phyloP scores from a whole-genome alignment of 2,329 filamentous ascomycete species.

The Phialophora tarda region DNA sequence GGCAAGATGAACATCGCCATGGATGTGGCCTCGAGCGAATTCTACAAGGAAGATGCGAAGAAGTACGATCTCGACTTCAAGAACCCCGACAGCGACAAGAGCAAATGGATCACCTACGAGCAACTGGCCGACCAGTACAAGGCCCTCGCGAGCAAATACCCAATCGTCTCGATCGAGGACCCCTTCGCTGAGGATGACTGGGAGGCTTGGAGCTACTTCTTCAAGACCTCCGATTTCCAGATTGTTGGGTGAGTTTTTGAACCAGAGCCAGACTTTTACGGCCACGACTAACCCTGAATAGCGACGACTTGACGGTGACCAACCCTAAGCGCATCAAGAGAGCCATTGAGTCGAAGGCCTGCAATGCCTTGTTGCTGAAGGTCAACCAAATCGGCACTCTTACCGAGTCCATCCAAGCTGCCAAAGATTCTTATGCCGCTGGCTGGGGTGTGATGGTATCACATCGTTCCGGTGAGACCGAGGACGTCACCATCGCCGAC shows the following conservation, averaged over 20 bases:
- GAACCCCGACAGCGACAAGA: slow-evolving; percentile 95
- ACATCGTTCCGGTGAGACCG: slow-evolving; percentile 98
- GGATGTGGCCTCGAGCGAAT: slow-evolving; percentile 98
- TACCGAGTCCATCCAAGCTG: slow-evolving; percentile 97
- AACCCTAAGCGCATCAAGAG: slow-evolving; percentile 99
- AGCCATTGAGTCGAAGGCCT: slow-evolving; percentile 98
- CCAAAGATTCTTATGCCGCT: slow-evolving; percentile 96
- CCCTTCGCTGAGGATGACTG: slow-evolving; percentile 99
- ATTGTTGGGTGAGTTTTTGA: slow-evolving; percentile 69
- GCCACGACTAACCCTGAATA: slow-evolving; percentile 47
- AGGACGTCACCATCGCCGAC: slow-evolving; percentile 99
- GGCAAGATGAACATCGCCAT: slow-evolving; percentile 98
- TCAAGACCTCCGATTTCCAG: slow-evolving; percentile 98
- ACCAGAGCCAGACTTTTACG: neutral
- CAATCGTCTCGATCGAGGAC: slow-evolving; percentile 98
- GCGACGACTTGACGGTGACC: slow-evolving; percentile 96
- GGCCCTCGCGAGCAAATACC: slow-evolving; percentile 88
- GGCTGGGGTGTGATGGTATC: slow-evolving; percentile 99
- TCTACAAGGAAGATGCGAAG: slow-evolving; percentile 97
- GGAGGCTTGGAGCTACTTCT: slow-evolving; percentile 99
- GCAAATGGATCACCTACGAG: slow-evolving; percentile 99
- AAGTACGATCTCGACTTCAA: slow-evolving; percentile 99
- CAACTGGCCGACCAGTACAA: slow-evolving; percentile 92
- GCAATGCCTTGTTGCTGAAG: slow-evolving; percentile 98
- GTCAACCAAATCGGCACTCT: slow-evolving; percentile 99